Evolutionary conservation across 2,329 filamentous ascomycete species (phyloP).

Genomic region (Cladosporium sp.): DNA sequence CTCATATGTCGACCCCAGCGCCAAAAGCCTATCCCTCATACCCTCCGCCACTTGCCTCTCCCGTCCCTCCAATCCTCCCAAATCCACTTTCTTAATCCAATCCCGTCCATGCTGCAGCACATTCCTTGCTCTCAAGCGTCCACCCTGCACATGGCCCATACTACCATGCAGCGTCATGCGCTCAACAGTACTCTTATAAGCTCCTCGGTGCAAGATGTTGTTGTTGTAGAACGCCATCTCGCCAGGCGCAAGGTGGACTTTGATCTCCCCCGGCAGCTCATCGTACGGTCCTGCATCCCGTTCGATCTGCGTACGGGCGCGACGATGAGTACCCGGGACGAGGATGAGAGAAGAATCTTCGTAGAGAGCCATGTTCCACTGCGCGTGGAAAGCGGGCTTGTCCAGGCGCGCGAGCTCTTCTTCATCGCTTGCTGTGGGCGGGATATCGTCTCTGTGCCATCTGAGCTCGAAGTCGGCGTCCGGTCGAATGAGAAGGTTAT

Average conservation of each 20-base stretch:
- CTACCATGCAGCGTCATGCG: conserved; percentile 39
- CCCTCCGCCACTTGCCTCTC: conserved; percentile 20
- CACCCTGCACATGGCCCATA: conserved; percentile 25
- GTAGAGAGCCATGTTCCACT: conserved; percentile 84
- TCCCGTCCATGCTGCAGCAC: conserved; percentile 24
- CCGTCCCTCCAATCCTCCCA: conserved; percentile 18
- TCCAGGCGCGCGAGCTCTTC: conserved; percentile 67
- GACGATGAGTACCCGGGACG: conserved; percentile 73
- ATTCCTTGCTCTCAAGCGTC: conserved; percentile 23
- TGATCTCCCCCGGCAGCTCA: conserved; percentile 63
- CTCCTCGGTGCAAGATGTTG: conserved; percentile 78
- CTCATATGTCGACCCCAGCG: conserved; percentile 10
- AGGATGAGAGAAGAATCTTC: conserved; percentile 74
- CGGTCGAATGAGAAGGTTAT: conserved; percentile 80
- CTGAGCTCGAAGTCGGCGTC: conserved; percentile 70
- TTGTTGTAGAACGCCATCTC: conserved; percentile 89
- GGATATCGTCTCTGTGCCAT: conserved; percentile 86
- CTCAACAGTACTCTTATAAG: conserved; percentile 62
- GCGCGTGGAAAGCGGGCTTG: conserved; percentile 70
- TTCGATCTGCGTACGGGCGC: conserved; percentile 71
- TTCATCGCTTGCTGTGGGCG: conserved; percentile 63
- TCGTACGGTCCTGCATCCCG: conserved; percentile 68
- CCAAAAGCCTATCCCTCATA: conserved; percentile 23
- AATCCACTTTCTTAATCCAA: conserved; percentile 23
- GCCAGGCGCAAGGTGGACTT: conserved; percentile 68